Base-by-base conservation (phyloP, 352 stramenopile genomes). In the Blastocystis sp. region DNA sequence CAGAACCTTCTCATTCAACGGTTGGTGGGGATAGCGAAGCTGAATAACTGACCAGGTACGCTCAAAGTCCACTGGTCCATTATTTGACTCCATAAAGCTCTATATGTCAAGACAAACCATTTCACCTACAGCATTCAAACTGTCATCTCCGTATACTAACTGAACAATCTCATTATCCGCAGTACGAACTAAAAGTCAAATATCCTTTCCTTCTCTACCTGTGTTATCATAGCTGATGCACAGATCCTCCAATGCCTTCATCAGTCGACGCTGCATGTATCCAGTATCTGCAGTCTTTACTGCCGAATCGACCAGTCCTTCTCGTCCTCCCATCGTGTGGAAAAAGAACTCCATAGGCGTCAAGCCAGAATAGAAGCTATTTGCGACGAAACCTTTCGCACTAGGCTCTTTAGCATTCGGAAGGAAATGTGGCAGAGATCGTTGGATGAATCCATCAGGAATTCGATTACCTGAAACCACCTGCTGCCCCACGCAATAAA, bases 261-360 rank as follows among this genome's bases (percentile, higher is more conserved):
- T 98, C 5, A 99, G 91, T 89, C 97, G 94, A 91, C 97, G 95
- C 45, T 96, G 96, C 97, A 99, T 99, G 91, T 99, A 99, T 0
- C 97, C 97, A 11, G 97, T 99, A 92, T 99, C 96, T 13, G 97
- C 97, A 7, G 97, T 99, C 92, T 99, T 99, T 1, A 99, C 97
- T 26, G 97, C 97, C 11, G 97, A 99, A 93, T 99, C 97, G 43
- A 99, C 97, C n/a, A 99, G 92, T 90, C 97, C 97, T 95, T 99
- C 97, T 91, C 97, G 93, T 37, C 97, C 97, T 76, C 96, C 97
- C 97, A 99, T 99, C 0, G 96, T 99, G 92, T 99, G 98, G 92
- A 99, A 99, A 91, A 99, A 99, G 90, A 99, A 99, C 93, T 99
- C 97, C 9, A 96, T 98, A 24, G 98, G 96, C 18, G 95, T 98